phyloP scores from a whole-genome alignment of 257 asterid species.

The Solanum sparsipilum region DNA sequence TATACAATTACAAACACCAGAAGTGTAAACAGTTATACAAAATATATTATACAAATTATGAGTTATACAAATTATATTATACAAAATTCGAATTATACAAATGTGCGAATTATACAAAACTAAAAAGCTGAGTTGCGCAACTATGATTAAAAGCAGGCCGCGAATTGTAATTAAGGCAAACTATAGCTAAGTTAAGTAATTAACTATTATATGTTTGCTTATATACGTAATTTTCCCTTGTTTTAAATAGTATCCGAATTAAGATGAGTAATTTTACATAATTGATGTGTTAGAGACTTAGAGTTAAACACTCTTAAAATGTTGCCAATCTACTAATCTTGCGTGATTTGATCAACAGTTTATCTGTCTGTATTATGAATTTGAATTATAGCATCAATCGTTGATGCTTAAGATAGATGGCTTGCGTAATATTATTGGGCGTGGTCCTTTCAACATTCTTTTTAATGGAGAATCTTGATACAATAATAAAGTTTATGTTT shows the following conservation, averaged over 20 bases:
- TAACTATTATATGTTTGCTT: too few species aligned
- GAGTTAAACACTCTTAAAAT: background rate
- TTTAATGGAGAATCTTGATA: background rate
- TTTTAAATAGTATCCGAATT: background rate
- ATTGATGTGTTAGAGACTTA: background rate
- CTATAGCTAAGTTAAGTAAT: too few species aligned
- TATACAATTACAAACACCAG: too few species aligned
- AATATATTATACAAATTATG: too few species aligned
- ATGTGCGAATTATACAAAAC: too few species aligned
- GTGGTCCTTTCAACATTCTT: background rate
- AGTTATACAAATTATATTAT: too few species aligned
- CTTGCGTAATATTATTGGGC: background rate
- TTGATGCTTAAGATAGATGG: background rate
- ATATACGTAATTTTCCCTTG: too few species aligned
- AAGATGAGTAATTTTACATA: background rate
- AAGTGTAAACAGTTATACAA: too few species aligned
- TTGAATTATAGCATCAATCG: background rate
- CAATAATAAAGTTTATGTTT: background rate
- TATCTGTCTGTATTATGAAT: background rate
- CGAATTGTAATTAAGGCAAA: too few species aligned
- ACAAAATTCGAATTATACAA: too few species aligned
- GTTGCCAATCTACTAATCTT: background rate
- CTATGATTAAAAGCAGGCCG: too few species aligned
- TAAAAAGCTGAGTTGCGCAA: too few species aligned
- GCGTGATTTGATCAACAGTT: background rate